Base-by-base conservation (phyloP, 495 filamentous ascomycete species). In the Immersiella caudata region DNA sequence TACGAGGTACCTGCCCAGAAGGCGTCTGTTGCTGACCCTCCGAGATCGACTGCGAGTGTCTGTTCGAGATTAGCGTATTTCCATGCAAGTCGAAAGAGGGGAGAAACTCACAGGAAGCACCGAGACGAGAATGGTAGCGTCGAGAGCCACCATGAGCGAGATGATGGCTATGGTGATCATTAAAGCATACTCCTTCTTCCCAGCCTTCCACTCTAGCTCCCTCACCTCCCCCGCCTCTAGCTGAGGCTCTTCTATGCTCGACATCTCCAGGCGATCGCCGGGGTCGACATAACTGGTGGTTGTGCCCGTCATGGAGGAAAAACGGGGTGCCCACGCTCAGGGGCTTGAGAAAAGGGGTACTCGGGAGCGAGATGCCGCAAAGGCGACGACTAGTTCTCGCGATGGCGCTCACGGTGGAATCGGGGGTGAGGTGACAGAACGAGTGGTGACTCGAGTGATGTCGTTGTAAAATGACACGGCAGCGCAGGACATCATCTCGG, bases 1-100 rank as follows among this genome's bases (percentile, higher is more conserved):
- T 86, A 88, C 0, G 84, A 80, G 0, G 84, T 86, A 1, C 84
- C 83, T 0, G 80, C 77, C 86, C 84, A 87, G 67, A 87, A 87
- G 12, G 83, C 78, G n/a, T 83, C 73, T 12, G 74, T 84, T 1
- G 83, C 71, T 12, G 68, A 77, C 0, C 82, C 84, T 8, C 82
- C 64, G 6, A 88, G 73, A 56, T 79, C 78, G 0, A 67, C 51
- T 7, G 82, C 71, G 22, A 87, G 77, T 2, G 72, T 76, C 62
- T 74, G 50, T 0, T 4, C 57, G 11, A 12, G 20, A 5, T 64
- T 6, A 35, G 25, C 18, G n/a, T n/a, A 5, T 14, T 22, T 27
- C 14, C 35, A 14, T 1, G 7, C 12, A 20, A 8, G 11, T 46
- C 29, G 60, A 16, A 12, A 21, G 25, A 24, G 22, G 2, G 56